phyloP scores from a whole-genome alignment of 2,329 filamentous ascomycete genomes.

The Ascochyta viciae-villosae region DNA sequence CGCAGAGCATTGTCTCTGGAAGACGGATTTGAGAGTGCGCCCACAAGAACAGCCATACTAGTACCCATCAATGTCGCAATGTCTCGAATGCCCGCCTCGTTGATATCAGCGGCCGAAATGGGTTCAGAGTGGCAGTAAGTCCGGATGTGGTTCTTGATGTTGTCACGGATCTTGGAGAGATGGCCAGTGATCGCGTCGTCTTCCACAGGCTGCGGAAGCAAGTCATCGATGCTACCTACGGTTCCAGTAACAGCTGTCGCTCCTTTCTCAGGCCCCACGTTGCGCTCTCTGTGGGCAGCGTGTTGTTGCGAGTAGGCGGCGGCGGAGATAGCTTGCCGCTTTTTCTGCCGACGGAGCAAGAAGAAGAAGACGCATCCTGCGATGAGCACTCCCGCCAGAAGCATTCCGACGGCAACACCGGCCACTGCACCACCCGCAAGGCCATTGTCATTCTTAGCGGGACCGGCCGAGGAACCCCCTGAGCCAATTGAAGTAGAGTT shows the following conservation, averaged over 20 bases:
- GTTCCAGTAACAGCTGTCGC: not conserved
- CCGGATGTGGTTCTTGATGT: slow-evolving; percentile 36
- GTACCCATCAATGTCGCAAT: not conserved
- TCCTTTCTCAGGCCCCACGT: slow-evolving; percentile 2
- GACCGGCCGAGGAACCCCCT: no score
- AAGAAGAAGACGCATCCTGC: slow-evolving; percentile 20
- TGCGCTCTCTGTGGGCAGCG: not conserved
- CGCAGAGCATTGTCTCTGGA: slow-evolving; percentile 25
- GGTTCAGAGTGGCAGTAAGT: slow-evolving; percentile 26
- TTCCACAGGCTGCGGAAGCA: slow-evolving; percentile 32
- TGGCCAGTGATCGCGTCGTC: slow-evolving; percentile 29
- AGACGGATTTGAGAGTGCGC: slow-evolving; percentile 6
- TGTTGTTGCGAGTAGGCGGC: not conserved
- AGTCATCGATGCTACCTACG: slow-evolving; percentile 14
- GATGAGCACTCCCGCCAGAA: slow-evolving; percentile 24
- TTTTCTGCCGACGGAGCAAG: slow-evolving; percentile 22
- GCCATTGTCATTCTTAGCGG: not conserved
- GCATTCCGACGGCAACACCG: slow-evolving; percentile 28
- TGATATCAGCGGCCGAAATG: slow-evolving; percentile 6
- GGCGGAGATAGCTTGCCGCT: not conserved
- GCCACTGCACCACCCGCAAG: slow-evolving; percentile 23
- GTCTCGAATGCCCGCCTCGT: slow-evolving; percentile 12
- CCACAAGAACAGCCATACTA: not conserved
- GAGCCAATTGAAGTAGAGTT: no score
- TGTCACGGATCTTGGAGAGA: slow-evolving; percentile 33